These are phyloP conservation scores for Leptographium radiaticola DNA, from an alignment of 2,329 filamentous ascomycete species.

Conservation along the genomic window DNA sequence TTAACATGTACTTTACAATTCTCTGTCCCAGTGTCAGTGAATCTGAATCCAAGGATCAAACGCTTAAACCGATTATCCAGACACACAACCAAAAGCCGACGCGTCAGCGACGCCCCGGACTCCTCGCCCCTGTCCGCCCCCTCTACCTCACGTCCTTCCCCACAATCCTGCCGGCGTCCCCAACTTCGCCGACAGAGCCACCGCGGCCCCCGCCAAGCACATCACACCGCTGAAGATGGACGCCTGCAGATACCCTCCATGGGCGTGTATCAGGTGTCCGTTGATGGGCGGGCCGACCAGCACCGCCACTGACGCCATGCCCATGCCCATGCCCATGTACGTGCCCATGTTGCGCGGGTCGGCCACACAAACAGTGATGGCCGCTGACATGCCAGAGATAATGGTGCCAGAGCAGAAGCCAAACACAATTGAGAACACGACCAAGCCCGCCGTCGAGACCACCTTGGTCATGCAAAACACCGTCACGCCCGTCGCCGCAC, in stretches of 20 bases:
- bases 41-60: too few relatives aligned
- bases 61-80: too few relatives aligned
- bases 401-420: slow-evolving; percentile 17
- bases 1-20: too few relatives aligned
- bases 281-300: slow-evolving; percentile 32
- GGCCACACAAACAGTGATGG: slow-evolving; percentile 22
- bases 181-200: slow-evolving; percentile 9
- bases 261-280: slow-evolving; percentile 27
- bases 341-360: slow-evolving; percentile 39
- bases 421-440: slow-evolving; percentile 12
- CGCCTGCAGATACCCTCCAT: slow-evolving; percentile 22
- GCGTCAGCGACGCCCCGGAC: not conserved
- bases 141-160: not conserved
- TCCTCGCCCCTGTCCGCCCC: too few relatives aligned
- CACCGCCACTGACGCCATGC: slow-evolving; percentile 23
- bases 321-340: slow-evolving; percentile 30
- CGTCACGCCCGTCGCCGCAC: slow-evolving; percentile 12
- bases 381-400: slow-evolving; percentile 23
- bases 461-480: slow-evolving; percentile 17
- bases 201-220: slow-evolving; percentile 18
- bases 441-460: slow-evolving; percentile 8
- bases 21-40: too few relatives aligned
- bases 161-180: slow-evolving; percentile 19
- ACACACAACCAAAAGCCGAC: too few relatives aligned
- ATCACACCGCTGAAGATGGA: slow-evolving; percentile 24